Evolutionary conservation across 768 basidiomycete genomes (phyloP), one percentile per base, ranked within the genome.

Genomic region (Coprinopsis strossmayeri): DNA sequence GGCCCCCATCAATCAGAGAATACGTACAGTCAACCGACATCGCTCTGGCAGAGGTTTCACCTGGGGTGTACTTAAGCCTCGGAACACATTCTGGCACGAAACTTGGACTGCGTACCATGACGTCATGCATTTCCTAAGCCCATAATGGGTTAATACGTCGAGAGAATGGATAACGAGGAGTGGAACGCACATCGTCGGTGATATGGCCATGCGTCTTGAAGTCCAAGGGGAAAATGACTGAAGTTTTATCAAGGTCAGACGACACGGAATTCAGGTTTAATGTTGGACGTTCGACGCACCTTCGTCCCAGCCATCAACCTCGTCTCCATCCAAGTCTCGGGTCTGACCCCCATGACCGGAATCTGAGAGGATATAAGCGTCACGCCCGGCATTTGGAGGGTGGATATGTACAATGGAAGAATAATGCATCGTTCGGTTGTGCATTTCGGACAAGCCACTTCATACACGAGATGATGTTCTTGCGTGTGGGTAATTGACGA

Each of bases 341-440:
- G 84, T 82, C 60, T 94, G 93, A 9, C 93, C 95, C n/a, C 96
- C 95, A 57, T 97, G 94, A 0, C 94, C 95, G 1, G 93, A 95
- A 65, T 91, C 87, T 88, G 24, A 20, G 26, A 46, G 45, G 28
- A 34, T 38, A 43, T 35, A 24, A 30, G n/a, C 11, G 21, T 5
- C 13, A 24, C 47, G 20, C 27, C 42, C 46, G 9, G 18, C 34
- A 27, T 17, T 45, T 34, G 10, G 3, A 34, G 18, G 10, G 45
- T 25, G 7, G 7, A 17, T 23, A 34, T 59, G 47, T 60, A 76
- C 82, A 90, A 54, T 90, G 88, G 57, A 90, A 82, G 61, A 89
- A 88, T 2, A 90, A 65, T 1, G 87, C 81, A 61, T 90, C 87
- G 48, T 88, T 76, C 1, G 77, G 70, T 34, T 67, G 69, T 1